Evolutionary conservation across 306 rosid genomes (phyloP).

Genomic region (Quercus variabilis): DNA sequence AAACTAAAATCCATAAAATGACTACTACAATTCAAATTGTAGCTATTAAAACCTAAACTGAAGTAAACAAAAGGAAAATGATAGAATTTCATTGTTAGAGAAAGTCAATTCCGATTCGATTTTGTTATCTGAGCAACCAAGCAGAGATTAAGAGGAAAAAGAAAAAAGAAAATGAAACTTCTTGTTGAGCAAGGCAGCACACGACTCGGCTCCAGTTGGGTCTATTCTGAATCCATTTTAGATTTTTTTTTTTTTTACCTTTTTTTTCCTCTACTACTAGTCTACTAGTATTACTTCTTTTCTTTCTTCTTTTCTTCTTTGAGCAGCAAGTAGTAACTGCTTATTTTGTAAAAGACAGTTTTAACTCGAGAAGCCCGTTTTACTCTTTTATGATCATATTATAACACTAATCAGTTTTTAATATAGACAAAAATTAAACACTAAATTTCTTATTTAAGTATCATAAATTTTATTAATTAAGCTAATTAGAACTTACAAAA

Average conservation of each 20-base stretch:
- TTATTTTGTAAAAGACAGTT: too few relatives aligned
- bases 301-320: too few relatives aligned
- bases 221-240: too few relatives aligned
- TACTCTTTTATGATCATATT: fast-evolving
- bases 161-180: constrained; percentile 40
- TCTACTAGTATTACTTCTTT: too few relatives aligned
- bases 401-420: fast-evolving
- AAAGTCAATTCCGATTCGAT: neutral
- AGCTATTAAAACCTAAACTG: neutral
- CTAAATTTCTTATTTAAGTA: too few relatives aligned
- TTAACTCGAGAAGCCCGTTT: fast-evolving
- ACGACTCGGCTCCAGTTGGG: neutral
- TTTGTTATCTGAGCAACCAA: neutral
- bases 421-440: too few relatives aligned
- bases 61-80: neutral
- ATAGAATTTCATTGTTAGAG: neutral
- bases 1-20: neutral
- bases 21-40: neutral
- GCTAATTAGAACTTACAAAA: fast-evolving
- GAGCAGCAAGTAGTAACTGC: too few relatives aligned
- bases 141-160: neutral
- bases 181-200: constrained; percentile 37
- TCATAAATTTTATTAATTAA: too few relatives aligned
- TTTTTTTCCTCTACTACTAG: too few relatives aligned
- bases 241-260: too few relatives aligned